Base-by-base conservation (phyloP, 108 stramenopile genomes). In the Pseudonitzschia pungens region DNA sequence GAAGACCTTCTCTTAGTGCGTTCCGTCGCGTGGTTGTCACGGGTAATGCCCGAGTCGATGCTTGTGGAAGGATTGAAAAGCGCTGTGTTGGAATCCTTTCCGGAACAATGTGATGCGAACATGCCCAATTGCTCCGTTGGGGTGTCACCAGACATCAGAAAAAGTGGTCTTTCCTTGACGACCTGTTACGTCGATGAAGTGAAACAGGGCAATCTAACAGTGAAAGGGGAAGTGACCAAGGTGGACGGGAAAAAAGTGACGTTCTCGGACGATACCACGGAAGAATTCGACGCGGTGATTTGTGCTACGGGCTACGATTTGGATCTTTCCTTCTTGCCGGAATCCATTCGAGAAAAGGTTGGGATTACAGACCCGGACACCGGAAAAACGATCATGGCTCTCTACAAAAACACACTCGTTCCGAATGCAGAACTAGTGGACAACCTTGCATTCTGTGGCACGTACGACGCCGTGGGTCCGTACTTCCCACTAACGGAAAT, bases 231-330 rank as follows among this genome's bases (percentile, higher is more conserved):
- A 26, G 50, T 67, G 24, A 27, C 44, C 12, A 21, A n/a, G 4
- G 44, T 67, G 33, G 22, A 67, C 11, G 66, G 66, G 26, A 67
- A 67, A 10, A 44, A 5, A 0, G 20, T 67, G 16, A 28, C 24
- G 9, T 67, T 67, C 16, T 26, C 27, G 12, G 50, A 67, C 42
- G 42, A 24, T 7, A 67, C 66, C 8, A 51, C 42, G 7, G 48
- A 50, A 9, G 22, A 44, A 8, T 67, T 67, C 22, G 66, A 67
- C 24, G 50, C 28, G 28, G 50, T 67, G 12, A 29, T 67, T 67
- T 67, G 66, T 21, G 66, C 66, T 29, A 67, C 66, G 7, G 66
- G 66, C 20, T 67, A 67, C 45, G 50, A 67, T 18, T 31, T 67
- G 24, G 50, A 51, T 29, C 18, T 67, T 21, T 51, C 66, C 5